Base-by-base conservation (phyloP, 257 asterid species). In the Capsicum rhomboideum region DNA sequence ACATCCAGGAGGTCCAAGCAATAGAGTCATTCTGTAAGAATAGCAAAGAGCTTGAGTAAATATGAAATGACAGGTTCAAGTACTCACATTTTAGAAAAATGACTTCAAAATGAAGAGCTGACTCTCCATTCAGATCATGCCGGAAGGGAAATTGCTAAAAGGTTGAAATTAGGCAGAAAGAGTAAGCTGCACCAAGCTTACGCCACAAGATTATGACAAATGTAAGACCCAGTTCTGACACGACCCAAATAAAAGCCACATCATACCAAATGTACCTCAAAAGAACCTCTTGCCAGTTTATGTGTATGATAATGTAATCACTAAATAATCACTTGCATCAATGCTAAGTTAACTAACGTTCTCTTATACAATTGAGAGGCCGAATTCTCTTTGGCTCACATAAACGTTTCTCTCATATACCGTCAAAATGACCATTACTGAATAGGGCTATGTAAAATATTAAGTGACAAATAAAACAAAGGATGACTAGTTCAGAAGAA, bases 1-100 rank as follows among this genome's bases (percentile, higher is more conserved):
- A 49, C 94, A 87, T 55, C 97, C 95, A 21, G 97, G 97, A 87
- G 96, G 95, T 58, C 95, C 97, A 82, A 92, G 94, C 81, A 93
- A 77, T 16, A 93, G 90, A 50, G 95, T 90, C 86, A 92, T 84
- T 82, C 97, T 92, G 95, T 82, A 86, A 77, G 46, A 18, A 81
- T 5, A 85, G 79, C 79, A 52, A 42, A 80, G 21, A 6, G 58
- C 21, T 77, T 50, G 20, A 59, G 58, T 69, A 72, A 71, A 71
- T 72, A 40, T 31, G 34, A 68, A 10, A 52, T 26, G 54, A 8
- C 83, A 26, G 40, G 23, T 59, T 59, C 75, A 80, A 59, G 17
- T 37, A 58, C 72, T 58, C 83, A 58, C 58, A 80, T 59, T 46
- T 80, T 42, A 56, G 23, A 59, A 34, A 56, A 80, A 21, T 58